Conservation (phyloP, 192 early-diverging fungal species). For the Haplosporangium gracile region DNA sequence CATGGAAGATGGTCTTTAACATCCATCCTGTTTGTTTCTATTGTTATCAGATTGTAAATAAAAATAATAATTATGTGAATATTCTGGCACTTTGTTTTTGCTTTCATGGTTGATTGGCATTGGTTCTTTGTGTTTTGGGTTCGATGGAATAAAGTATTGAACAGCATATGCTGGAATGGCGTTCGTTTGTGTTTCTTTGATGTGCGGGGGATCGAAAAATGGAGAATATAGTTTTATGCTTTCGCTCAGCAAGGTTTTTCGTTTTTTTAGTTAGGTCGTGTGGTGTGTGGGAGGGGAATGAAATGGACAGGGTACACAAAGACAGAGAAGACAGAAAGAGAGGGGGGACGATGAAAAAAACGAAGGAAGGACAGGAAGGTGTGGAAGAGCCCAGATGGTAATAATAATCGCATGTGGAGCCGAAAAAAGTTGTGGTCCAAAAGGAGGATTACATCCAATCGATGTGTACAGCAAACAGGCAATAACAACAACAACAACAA, state of each 20-base stretch:
- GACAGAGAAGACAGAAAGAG: neutral
- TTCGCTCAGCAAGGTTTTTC: neutral
- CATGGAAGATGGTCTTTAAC: constrained; percentile 84
- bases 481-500: neutral
- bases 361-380: neutral
- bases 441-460: neutral
- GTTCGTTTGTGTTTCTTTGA: neutral
- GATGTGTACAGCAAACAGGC: neutral
- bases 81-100: neutral
- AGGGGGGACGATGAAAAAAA: neutral
- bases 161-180: neutral
- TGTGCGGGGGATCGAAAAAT: neutral
- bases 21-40: constrained; percentile 68
- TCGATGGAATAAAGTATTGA: neutral
- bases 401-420: constrained; percentile 12
- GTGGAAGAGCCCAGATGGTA: constrained; percentile 1
- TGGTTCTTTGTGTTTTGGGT: neutral
- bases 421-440: neutral
- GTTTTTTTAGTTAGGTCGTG: neutral
- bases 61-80: neutral
- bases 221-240: neutral
- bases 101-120: neutral
- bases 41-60: neutral
- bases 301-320: neutral
- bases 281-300: constrained; percentile 2